Evolutionary conservation across 2,329 filamentous ascomycete species (phyloP).

Genomic region (Lachnellula hyalina): DNA sequence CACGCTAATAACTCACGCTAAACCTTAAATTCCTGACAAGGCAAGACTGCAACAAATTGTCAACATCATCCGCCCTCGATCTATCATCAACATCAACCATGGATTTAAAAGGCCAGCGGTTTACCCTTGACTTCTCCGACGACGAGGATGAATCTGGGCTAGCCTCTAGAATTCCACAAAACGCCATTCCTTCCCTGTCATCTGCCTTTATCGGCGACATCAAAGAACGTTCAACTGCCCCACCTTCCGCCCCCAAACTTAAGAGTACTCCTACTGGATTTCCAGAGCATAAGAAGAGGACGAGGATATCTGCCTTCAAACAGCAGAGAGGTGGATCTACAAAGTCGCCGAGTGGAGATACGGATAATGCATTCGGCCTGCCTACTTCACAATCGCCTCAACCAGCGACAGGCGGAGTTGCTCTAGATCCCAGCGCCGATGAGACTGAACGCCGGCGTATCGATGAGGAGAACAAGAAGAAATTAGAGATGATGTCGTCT

Average conservation of each 20-base stretch:
- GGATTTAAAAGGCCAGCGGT: slow-evolving; percentile 54
- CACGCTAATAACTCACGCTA: too few relatives aligned
- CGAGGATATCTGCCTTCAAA: slow-evolving; percentile 72
- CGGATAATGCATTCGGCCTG: slow-evolving; percentile 17
- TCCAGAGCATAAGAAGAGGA: slow-evolving; percentile 79
- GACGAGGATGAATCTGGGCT: slow-evolving; percentile 39
- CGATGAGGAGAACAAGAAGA: slow-evolving; percentile 73
- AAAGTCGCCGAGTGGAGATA: slow-evolving; percentile 6
- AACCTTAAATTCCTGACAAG: not conserved
- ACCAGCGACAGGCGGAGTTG: slow-evolving; percentile 18
- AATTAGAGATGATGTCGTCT: slow-evolving; percentile 71
- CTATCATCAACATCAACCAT: slow-evolving; percentile 30
- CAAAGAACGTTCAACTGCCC: slow-evolving; percentile 65
- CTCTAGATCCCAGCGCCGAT: slow-evolving; percentile 30
- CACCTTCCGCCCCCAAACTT: slow-evolving; percentile 57
- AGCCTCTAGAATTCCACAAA: slow-evolving; percentile 20
- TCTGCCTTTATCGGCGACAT: slow-evolving; percentile 63
- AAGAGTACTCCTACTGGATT: slow-evolving; percentile 64
- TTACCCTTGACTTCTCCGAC: slow-evolving; percentile 54
- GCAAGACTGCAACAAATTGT: not conserved
- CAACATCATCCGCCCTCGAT: not conserved
- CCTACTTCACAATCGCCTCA: slow-evolving; percentile 12
- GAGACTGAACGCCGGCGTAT: slow-evolving; percentile 65
- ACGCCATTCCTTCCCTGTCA: slow-evolving; percentile 25
- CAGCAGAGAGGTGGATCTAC: slow-evolving; percentile 45